A percentile compares a stretch with the other conserved stretches of the same genome.
Conservation (phyloP, 768 basidiomycete genomes). For the Lentinula sp. region DNA sequence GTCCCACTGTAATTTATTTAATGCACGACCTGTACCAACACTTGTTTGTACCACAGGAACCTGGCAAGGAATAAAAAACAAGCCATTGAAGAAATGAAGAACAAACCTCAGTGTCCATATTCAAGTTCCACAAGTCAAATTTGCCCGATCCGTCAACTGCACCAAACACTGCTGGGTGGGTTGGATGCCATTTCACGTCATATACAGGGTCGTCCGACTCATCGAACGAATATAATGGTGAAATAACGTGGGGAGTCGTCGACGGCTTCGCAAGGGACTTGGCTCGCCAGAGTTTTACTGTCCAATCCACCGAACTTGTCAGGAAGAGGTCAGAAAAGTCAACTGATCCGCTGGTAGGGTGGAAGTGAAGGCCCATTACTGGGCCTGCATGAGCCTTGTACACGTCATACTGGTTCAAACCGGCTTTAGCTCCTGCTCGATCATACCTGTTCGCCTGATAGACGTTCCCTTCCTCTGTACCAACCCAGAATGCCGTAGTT, state of each 20-base stretch:
- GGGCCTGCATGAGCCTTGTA: constrained; percentile 93
- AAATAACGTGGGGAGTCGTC: constrained; percentile 48
- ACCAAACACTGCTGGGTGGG: constrained; percentile 91
- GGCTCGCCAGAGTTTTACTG: constrained; percentile 93
- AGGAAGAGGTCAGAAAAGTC: constrained; percentile 96
- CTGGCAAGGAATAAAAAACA: constrained; percentile 31
- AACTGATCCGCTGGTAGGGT: constrained; percentile 84
- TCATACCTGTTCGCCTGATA: constrained; percentile 98
- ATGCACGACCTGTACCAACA: constrained; percentile 72
- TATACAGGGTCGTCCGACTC: constrained; percentile 99
- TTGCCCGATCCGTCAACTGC: constrained; percentile 92
- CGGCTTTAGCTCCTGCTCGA: constrained; percentile 94
- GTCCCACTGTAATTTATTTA: constrained; percentile 97
- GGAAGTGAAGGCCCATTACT: constrained; percentile 92
- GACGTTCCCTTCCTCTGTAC: constrained; percentile 96
- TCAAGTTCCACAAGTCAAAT: constrained; percentile 97
- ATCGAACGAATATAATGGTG: constrained; percentile 89
- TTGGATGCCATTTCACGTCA: constrained; percentile 97
- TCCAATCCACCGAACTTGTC: constrained; percentile 94
- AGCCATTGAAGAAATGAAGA: background rate
- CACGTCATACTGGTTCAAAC: constrained; percentile 87
- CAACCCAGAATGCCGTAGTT: constrained; percentile 95
- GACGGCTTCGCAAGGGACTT: constrained; percentile 73
- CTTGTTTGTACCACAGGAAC: constrained; percentile 87
- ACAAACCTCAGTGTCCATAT: constrained; percentile 91